A percentile compares a stretch with the other conserved stretches of the same genome.
Conservation (phyloP, 2,329 filamentous ascomycete species). For the Penicillium brevicompactum region DNA sequence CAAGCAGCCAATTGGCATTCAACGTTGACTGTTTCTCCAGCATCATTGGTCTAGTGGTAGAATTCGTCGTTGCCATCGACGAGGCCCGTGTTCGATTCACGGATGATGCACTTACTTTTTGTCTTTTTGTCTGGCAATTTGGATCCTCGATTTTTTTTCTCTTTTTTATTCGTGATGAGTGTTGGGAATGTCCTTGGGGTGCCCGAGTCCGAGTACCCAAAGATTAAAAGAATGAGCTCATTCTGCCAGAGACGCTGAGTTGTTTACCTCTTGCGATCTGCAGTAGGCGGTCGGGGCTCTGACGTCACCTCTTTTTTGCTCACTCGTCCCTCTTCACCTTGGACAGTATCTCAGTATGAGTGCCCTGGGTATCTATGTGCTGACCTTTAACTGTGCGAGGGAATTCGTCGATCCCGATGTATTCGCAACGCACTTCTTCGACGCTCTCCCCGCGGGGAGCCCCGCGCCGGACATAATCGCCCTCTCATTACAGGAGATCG, state of each 20-base stretch:
- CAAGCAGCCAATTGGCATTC: constrained; percentile 12
- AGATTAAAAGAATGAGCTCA: no score
- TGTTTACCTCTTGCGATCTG: not conserved
- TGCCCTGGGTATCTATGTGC: constrained; percentile 70
- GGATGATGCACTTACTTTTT: constrained; percentile 34
- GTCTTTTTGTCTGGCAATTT: no score
- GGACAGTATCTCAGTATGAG: constrained; percentile 36
- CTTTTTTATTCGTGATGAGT: not conserved
- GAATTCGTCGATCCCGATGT: constrained; percentile 67
- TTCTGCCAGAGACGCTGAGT: not conserved
- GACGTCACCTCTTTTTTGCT: constrained; percentile 17
- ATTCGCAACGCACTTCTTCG: constrained; percentile 72
- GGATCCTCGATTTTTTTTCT: not conserved
- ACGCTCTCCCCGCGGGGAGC: constrained; percentile 57
- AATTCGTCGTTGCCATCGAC: constrained; percentile 50
- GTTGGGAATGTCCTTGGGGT: not conserved
- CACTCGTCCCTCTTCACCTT: not conserved
- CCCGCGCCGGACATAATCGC: constrained; percentile 63
- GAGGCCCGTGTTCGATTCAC: constrained; percentile 52
- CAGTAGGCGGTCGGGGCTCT: not conserved
- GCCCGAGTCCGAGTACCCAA: no score
- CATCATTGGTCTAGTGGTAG: constrained; percentile 51
- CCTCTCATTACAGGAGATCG: constrained; percentile 80
- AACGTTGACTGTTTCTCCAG: constrained; percentile 11
- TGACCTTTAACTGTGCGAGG: constrained; percentile 90